Evolutionary conservation across 257 asterid genomes (phyloP).

Genomic region (Dorcoceras hygrometricum): DNA sequence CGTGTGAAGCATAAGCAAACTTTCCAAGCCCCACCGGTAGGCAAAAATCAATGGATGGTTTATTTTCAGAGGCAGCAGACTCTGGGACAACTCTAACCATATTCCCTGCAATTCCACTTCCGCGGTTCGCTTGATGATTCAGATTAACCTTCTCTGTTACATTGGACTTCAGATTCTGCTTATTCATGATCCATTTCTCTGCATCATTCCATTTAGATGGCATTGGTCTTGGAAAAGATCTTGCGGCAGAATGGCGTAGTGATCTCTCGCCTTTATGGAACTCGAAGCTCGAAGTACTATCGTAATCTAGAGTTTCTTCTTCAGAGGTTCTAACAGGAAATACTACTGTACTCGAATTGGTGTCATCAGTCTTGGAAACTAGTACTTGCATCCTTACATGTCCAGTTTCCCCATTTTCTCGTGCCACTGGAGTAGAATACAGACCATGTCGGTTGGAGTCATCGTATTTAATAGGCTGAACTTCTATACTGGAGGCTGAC

Average conservation of each 20-base stretch:
- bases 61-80: conserved; percentile 40
- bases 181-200: conserved; percentile 93
- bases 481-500: conserved; percentile 33
- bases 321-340: conserved; percentile 60
- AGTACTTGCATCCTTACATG: conserved; percentile 41
- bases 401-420: conserved; percentile 39
- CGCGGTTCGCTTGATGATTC: conserved; percentile 49
- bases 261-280: conserved; percentile 89
- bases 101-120: conserved; percentile 29
- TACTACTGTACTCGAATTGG: conserved; percentile 59
- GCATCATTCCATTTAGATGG: conserved; percentile 98
- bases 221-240: conserved; percentile 72
- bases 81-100: conserved; percentile 69
- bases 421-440: conserved; percentile 14
- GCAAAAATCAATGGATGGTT: conserved; percentile 62
- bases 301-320: conserved; percentile 90
- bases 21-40: conserved; percentile 46
- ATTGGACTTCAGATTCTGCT: conserved; percentile 54
- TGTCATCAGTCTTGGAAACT: conserved; percentile 45
- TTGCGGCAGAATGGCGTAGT: conserved; percentile 49
- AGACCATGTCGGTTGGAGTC: conserved; percentile 30
- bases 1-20: conserved; percentile 40
- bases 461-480: conserved; percentile 31
- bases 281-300: conserved; percentile 96
- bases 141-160: conserved; percentile 44